Conservation (phyloP, 2,329 filamentous ascomycete genomes). For the Thielaviopsis ethacetica region DNA sequence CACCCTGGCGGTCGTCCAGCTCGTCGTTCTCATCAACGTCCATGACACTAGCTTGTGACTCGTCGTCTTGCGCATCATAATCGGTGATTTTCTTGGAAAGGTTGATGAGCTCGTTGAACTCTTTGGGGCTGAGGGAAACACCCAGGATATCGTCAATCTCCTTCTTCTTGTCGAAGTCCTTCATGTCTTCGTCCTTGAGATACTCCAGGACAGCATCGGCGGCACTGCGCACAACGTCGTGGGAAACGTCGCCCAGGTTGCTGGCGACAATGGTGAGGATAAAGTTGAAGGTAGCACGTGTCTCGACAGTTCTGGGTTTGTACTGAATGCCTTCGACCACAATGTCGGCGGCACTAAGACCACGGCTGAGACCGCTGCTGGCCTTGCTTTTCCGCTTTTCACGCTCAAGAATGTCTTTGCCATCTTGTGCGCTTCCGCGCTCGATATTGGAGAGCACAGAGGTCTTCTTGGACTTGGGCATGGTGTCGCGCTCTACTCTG, state of each 20-base stretch:
- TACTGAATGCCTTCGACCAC: constrained; percentile 85
- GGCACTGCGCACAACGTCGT: constrained; percentile 82
- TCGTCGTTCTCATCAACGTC: constrained; percentile 50
- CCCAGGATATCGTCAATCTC: constrained; percentile 89
- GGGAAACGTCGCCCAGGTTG: constrained; percentile 80
- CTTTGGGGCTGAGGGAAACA: constrained; percentile 63
- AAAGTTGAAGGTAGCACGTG: constrained; percentile 82
- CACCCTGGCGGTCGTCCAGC: constrained; percentile 86
- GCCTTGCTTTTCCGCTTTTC: constrained; percentile 80
- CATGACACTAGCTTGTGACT: constrained; percentile 19
- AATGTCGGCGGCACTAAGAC: constrained; percentile 67
- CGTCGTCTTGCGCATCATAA: constrained; percentile 89
- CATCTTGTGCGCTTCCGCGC: constrained; percentile 60
- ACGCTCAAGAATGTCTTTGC: constrained; percentile 64
- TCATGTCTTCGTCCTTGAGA: constrained; percentile 86
- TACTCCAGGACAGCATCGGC: constrained; percentile 84
- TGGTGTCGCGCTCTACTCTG: constrained; percentile 61
- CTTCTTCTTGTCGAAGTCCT: constrained; percentile 97
- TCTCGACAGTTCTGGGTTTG: constrained; percentile 77
- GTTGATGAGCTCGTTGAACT: constrained; percentile 95
- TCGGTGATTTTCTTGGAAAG: constrained; percentile 98
- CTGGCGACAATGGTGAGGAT: constrained; percentile 82
- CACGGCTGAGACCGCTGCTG: constrained; percentile 49
- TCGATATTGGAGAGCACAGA: constrained; percentile 53
- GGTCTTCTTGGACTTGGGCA: constrained; percentile 66